Evolutionary conservation across 345 rosid genomes (phyloP).

Genomic region (Geranium brycei): DNA sequence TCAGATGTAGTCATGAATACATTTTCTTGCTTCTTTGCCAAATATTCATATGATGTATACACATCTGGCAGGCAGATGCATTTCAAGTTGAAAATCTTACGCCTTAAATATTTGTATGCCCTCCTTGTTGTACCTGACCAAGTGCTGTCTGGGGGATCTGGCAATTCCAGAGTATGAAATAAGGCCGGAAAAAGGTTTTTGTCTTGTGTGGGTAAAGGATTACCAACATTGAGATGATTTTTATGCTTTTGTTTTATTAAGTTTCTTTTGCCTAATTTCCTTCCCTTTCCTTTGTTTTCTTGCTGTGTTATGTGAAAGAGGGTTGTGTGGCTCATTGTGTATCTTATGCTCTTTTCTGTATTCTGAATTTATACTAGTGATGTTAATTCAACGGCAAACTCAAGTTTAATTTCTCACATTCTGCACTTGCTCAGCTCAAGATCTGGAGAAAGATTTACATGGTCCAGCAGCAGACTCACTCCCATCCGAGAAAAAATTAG

Average conservation of each 20-base stretch:
- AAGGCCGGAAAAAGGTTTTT: not conserved
- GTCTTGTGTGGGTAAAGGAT: not conserved
- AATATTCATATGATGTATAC: not conserved
- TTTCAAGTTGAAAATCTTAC: not conserved
- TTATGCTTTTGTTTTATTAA: not conserved
- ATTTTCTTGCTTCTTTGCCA: not conserved
- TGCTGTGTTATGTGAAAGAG: not conserved
- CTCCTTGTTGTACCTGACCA: not conserved
- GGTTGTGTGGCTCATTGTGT: no score
- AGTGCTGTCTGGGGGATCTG: not conserved
- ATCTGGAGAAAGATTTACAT: slow-evolving; percentile 86
- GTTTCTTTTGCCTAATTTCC: no score
- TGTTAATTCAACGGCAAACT: not conserved
- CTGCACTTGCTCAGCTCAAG: slow-evolving; percentile 58
- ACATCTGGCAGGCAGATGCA: not conserved
- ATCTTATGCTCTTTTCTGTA: no score
- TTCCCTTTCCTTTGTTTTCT: no score
- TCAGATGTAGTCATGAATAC: no score
- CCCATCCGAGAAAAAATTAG: slow-evolving; percentile 69
- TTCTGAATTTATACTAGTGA: no score
- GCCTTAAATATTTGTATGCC: not conserved
- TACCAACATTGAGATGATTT: not conserved
- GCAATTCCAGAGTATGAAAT: not conserved
- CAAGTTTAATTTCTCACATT: not conserved
- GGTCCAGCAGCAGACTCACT: slow-evolving; percentile 60